phyloP scores from a whole-genome alignment of 305 asterid species.

The Fraxinus paxiana region DNA sequence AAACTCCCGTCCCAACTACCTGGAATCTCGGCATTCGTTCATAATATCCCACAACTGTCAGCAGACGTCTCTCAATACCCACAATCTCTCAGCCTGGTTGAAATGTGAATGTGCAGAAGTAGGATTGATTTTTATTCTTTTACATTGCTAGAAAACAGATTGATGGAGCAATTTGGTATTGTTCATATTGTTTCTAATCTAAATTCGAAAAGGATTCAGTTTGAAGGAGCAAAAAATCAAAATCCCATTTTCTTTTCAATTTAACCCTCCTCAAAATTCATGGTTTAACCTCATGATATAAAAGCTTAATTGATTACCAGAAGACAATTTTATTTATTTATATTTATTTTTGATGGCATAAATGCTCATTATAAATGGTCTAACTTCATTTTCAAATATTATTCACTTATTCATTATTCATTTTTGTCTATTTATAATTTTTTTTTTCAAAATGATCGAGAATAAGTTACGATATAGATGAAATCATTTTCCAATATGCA shows the following conservation, averaged over 20 bases:
- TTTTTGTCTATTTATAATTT: neutral
- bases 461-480: neutral
- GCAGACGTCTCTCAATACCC: slow-evolving; percentile 25
- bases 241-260: neutral
- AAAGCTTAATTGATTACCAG: neutral
- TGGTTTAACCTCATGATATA: neutral
- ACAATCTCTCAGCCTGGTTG: neutral
- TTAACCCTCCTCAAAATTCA: neutral
- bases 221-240: neutral
- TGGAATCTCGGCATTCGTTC: slow-evolving; percentile 6
- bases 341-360: neutral
- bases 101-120: neutral
- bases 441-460: neutral
- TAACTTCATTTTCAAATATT: neutral
- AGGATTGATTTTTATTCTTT: neutral
- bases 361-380: neutral
- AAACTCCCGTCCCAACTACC: slow-evolving; percentile 26
- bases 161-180: neutral
- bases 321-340: neutral
- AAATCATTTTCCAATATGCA: neutral
- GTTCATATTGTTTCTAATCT: neutral
- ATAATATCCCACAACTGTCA: slow-evolving; percentile 25
- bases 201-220: neutral
- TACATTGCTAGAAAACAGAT: neutral
- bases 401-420: neutral